A percentile compares a stretch with the other conserved stretches of the same genome.
phyloP scores from a whole-genome alignment of 352 stramenopile genomes.

The Globisporangium barbulae region DNA sequence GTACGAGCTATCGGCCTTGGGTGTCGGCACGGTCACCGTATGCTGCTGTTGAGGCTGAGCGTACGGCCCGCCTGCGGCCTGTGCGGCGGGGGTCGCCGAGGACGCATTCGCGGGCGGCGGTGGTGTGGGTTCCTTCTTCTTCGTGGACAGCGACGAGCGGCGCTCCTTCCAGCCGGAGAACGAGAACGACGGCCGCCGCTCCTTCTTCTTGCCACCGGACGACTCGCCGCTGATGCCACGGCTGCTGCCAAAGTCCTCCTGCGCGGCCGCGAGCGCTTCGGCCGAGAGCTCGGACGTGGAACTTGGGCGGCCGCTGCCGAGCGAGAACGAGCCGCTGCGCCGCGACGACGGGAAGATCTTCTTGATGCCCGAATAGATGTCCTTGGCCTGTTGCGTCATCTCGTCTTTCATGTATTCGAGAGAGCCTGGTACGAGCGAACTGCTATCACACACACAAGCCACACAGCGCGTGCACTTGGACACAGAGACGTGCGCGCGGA shows the following conservation, averaged over 20 bases:
- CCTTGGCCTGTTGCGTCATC: slow-evolving; percentile 75
- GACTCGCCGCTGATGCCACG: background rate
- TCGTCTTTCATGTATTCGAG: slow-evolving; percentile 14
- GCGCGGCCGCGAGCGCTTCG: slow-evolving; percentile 29
- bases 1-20: slow-evolving; percentile 14
- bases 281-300: slow-evolving; percentile 26
- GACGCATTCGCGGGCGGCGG: background rate
- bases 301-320: slow-evolving; percentile 20
- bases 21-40: background rate
- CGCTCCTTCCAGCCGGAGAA: slow-evolving; percentile 48
- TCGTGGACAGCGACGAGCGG: slow-evolving; percentile 26
- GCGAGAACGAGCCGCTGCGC: slow-evolving; percentile 53
- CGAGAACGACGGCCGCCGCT: slow-evolving; percentile 48
- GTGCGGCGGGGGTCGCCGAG: background rate
- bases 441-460: background rate
- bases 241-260: slow-evolving; percentile 14
- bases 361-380: slow-evolving; percentile 78
- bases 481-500: background rate
- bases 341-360: slow-evolving; percentile 63
- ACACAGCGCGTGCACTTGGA: background rate
- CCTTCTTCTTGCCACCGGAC: slow-evolving; percentile 33
- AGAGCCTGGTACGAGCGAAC: background rate
- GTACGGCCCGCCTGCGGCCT: background rate
- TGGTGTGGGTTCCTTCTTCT: slow-evolving; percentile 18
- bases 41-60: background rate